These are phyloP conservation scores for Botryosphaeria dothidea DNA, from an alignment of 2,329 filamentous ascomycete species.

Conservation along the genomic window DNA sequence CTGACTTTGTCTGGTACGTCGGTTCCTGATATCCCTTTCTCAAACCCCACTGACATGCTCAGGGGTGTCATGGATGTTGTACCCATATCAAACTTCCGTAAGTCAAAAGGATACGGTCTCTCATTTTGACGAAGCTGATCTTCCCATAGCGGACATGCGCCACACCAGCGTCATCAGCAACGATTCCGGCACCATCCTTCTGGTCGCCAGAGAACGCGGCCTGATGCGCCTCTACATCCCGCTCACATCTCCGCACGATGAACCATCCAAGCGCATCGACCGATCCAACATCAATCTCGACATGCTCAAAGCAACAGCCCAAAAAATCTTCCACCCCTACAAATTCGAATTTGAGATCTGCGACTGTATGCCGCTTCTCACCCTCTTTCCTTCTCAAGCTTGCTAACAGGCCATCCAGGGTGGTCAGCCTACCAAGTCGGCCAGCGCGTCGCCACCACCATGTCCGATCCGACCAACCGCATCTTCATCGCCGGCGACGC, in stretches of 20 bases:
- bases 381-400: background rate
- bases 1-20: conserved; percentile 27
- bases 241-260: background rate
- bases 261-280: no score
- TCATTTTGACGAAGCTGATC: no score
- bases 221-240: conserved; percentile 63
- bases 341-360: background rate
- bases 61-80: conserved; percentile 56
- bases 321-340: conserved; percentile 52
- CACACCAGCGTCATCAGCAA: conserved; percentile 49
- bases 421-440: conserved; percentile 73
- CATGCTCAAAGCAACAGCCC: conserved; percentile 12
- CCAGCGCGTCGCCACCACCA: conserved; percentile 66
- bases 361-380: background rate
- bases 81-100: background rate
- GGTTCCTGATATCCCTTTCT: no score
- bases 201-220: conserved; percentile 54
- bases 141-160: conserved; percentile 44
- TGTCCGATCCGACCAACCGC: conserved; percentile 38
- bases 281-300: background rate
- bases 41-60: no score
- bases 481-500: conserved; percentile 71
- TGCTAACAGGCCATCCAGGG: conserved; percentile 50
- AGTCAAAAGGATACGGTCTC: no score
- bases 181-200: conserved; percentile 45